A percentile compares a stretch with the other conserved stretches of the same genome.
These are phyloP conservation scores for Globisporangium cylindrosporum DNA, from an alignment of 352 stramenopile genomes.

Conservation along the genomic window DNA sequence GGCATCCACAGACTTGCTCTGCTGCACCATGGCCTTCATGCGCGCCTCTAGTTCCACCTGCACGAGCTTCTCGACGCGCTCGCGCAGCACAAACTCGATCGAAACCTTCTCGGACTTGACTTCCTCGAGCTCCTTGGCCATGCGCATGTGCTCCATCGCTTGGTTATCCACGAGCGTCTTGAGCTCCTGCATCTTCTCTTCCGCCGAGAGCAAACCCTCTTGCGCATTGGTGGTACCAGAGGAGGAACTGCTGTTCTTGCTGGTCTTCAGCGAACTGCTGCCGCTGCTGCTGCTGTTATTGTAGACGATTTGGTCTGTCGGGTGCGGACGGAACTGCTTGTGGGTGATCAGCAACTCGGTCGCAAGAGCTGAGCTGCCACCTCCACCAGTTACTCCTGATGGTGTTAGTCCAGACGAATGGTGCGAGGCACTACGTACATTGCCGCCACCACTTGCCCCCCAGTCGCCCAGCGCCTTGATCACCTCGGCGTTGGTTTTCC, in stretches of 20 bases:
- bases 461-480: constrained; percentile 67
- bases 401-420: background rate
- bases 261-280: constrained; percentile 12
- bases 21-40: constrained; percentile 33
- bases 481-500: constrained; percentile 58
- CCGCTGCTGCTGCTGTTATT: constrained; percentile 42
- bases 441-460: constrained; percentile 19
- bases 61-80: constrained; percentile 82
- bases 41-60: constrained; percentile 77
- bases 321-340: constrained; percentile 68
- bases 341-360: constrained; percentile 57
- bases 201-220: constrained; percentile 52
- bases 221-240: background rate
- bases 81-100: constrained; percentile 81
- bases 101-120: constrained; percentile 87
- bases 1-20: constrained; percentile 18
- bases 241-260: background rate
- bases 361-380: constrained; percentile 1
- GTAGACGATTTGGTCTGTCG: constrained; percentile 32
- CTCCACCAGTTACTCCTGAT: background rate
- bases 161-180: constrained; percentile 58
- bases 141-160: constrained; percentile 43
- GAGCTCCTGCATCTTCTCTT: constrained; percentile 88
- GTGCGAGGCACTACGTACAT: constrained; percentile 4
- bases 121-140: constrained; percentile 83